Conservation (phyloP, 805 yeast species). For the Saturnispora sanitii region DNA sequence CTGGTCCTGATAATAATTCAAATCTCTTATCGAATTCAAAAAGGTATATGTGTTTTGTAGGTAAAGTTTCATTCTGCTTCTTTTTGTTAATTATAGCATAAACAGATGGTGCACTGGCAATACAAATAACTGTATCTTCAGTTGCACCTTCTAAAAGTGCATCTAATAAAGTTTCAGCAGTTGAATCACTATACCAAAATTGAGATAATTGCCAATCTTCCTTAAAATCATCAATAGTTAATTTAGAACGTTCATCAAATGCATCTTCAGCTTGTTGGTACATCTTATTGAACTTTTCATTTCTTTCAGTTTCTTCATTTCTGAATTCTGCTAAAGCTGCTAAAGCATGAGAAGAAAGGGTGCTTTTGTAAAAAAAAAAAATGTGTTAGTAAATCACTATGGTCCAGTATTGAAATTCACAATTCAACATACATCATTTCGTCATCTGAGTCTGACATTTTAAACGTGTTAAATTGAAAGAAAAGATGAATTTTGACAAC, state of each 20-base stretch:
- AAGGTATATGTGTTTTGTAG: slow-evolving; percentile 62
- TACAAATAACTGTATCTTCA: slow-evolving; percentile 56
- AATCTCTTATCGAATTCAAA: slow-evolving; percentile 77
- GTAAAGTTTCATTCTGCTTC: slow-evolving; percentile 37
- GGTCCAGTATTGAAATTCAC: no score
- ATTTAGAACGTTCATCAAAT: slow-evolving; percentile 28
- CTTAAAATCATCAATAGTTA: slow-evolving; percentile 57
- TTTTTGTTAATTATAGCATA: slow-evolving; percentile 67
- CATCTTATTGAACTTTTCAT: slow-evolving; percentile 46
- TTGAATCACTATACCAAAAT: slow-evolving; percentile 76
- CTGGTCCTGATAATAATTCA: slow-evolving; percentile 56
- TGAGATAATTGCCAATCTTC: slow-evolving; percentile 95
- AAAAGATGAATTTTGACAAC: no score
- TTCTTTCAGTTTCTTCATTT: slow-evolving; percentile 49
- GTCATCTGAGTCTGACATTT: slow-evolving; percentile 20
- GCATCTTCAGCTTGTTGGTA: slow-evolving; percentile 48
- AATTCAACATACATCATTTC: slow-evolving; percentile 24
- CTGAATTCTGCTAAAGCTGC: slow-evolving; percentile 57
- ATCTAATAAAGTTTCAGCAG: slow-evolving; percentile 58
- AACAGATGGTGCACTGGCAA: slow-evolving; percentile 87
- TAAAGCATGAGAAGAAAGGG: slow-evolving; percentile 39
- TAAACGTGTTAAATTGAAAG: not conserved
- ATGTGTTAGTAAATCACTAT: no score
- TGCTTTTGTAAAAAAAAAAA: no score
- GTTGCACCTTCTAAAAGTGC: slow-evolving; percentile 74